These are phyloP conservation scores for Lactifluus echinatus DNA, from an alignment of 768 basidiomycete genomes.

Conservation along the genomic window DNA sequence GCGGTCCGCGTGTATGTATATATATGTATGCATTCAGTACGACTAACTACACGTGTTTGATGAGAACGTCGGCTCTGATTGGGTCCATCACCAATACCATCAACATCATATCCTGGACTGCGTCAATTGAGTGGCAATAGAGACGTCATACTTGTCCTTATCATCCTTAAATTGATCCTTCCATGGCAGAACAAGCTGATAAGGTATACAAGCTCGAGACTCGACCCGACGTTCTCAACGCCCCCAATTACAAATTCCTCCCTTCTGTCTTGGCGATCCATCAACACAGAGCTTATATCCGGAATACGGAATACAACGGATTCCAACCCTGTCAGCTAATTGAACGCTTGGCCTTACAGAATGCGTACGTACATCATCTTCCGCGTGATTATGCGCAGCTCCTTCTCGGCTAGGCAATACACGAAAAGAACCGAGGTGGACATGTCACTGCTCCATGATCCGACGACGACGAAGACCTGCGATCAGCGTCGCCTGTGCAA, in stretches of 20 bases:
- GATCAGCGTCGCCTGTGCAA: not conserved
- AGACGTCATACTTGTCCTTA: not conserved
- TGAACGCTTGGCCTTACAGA: not conserved
- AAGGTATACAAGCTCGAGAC: not conserved
- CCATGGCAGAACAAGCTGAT: not conserved
- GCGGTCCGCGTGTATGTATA: constrained; percentile 10
- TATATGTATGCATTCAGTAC: not conserved
- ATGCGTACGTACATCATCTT: not conserved
- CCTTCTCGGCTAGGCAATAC: not conserved
- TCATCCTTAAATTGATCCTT: not conserved
- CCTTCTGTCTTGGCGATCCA: not conserved
- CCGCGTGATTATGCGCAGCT: not conserved
- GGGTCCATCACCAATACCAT: not conserved
- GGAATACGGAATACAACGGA: not conserved
- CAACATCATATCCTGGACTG: not conserved
- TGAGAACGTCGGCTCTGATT: not conserved
- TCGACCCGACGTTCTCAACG: not conserved
- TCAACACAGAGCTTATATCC: not conserved
- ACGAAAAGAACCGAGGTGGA: not conserved
- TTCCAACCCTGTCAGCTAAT: not conserved
- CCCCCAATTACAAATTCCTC: not conserved
- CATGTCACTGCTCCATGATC: not conserved
- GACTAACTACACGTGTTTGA: not conserved
- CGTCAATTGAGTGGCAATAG: not conserved
- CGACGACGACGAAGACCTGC: not conserved